phyloP scores from a whole-genome alignment of 1,284 basidiomycete genomes.

The Trichosporon inkin region DNA sequence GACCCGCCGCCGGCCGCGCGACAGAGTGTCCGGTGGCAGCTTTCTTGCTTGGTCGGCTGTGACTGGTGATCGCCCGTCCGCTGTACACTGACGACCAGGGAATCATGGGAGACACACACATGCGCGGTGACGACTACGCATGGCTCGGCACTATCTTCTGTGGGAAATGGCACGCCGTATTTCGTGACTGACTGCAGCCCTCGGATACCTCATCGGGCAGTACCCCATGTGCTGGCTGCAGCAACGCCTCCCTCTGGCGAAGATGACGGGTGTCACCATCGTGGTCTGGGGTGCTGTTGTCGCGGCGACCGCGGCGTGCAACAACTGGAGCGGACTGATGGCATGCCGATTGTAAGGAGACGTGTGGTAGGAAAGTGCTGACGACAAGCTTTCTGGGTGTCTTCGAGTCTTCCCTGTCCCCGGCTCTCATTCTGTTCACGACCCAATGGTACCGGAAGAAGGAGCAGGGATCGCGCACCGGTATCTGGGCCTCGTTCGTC shows the following conservation, averaged over 20 bases:
- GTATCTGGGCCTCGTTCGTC: slow-evolving; percentile 24
- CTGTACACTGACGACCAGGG: neutral
- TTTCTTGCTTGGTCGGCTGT: too few species aligned
- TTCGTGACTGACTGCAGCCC: slow-evolving; percentile 11
- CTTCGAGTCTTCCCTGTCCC: slow-evolving; percentile 17
- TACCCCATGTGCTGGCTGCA: slow-evolving; percentile 27
- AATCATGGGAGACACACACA: slow-evolving; percentile 10
- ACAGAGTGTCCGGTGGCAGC: too few species aligned
- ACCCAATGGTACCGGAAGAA: slow-evolving; percentile 23
- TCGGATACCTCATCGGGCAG: slow-evolving; percentile 27
- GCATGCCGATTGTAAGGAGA: slow-evolving; percentile 22
- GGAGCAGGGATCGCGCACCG: slow-evolving; percentile 19
- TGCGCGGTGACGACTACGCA: slow-evolving; percentile 16
- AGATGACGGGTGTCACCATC: slow-evolving; percentile 18
- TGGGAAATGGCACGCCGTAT: slow-evolving; percentile 2
- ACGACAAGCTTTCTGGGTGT: slow-evolving; percentile 17
- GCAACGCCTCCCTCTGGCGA: slow-evolving; percentile 23
- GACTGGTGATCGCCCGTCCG: too few species aligned
- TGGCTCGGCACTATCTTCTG: slow-evolving; percentile 27
- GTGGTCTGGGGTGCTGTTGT: slow-evolving; percentile 23
- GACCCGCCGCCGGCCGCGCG: too few species aligned
- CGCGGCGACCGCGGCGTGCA: slow-evolving; percentile 22
- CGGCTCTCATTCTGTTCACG: slow-evolving; percentile 26
- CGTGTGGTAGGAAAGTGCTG: neutral
- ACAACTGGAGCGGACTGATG: slow-evolving; percentile 23